Evolutionary conservation across 805 yeast species (phyloP).

Genomic region (Candida pseudofarinosa): DNA sequence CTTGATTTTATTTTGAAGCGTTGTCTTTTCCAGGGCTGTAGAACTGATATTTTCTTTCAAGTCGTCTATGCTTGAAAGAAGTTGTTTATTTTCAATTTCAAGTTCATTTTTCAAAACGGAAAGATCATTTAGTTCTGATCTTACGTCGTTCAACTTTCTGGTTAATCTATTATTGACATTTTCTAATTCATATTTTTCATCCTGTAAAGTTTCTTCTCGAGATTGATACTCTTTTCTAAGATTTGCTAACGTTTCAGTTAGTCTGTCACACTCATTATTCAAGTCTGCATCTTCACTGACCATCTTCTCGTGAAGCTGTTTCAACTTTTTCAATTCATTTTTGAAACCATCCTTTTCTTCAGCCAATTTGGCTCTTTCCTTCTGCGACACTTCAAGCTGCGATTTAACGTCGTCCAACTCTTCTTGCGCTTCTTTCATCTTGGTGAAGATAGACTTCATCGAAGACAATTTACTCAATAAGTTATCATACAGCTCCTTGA

Average conservation of each 20-base stretch:
- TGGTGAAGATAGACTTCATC: slow-evolving; percentile 67
- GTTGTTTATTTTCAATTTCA: slow-evolving; percentile 38
- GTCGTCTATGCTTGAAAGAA: slow-evolving; percentile 40
- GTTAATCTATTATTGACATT: slow-evolving; percentile 34
- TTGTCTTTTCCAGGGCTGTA: slow-evolving; percentile 9
- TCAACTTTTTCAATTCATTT: slow-evolving; percentile 14
- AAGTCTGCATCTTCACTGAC: slow-evolving; percentile 35
- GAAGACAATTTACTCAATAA: slow-evolving; percentile 61
- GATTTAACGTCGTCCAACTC: slow-evolving; percentile 56
- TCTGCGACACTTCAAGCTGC: slow-evolving; percentile 26
- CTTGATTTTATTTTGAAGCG: slow-evolving; percentile 11
- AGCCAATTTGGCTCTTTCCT: slow-evolving; percentile 16
- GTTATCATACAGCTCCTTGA: slow-evolving; percentile 57
- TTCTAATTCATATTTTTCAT: slow-evolving; percentile 39
- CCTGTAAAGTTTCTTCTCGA: slow-evolving; percentile 32
- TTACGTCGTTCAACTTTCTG: slow-evolving; percentile 38
- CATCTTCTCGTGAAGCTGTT: slow-evolving; percentile 15
- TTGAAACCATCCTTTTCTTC: slow-evolving; percentile 7
- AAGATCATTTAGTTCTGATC: slow-evolving; percentile 38
- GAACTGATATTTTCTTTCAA: slow-evolving; percentile 36
- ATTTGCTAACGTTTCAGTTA: slow-evolving; percentile 36
- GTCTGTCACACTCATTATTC: slow-evolving; percentile 52
- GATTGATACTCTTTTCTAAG: slow-evolving; percentile 34
- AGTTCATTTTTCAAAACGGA: slow-evolving; percentile 35
- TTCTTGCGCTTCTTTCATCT: slow-evolving; percentile 66